Evolutionary conservation across 305 asterid genomes (phyloP), one percentile per base, ranked within the genome.

Genomic region (Ilex paraguariensis): DNA sequence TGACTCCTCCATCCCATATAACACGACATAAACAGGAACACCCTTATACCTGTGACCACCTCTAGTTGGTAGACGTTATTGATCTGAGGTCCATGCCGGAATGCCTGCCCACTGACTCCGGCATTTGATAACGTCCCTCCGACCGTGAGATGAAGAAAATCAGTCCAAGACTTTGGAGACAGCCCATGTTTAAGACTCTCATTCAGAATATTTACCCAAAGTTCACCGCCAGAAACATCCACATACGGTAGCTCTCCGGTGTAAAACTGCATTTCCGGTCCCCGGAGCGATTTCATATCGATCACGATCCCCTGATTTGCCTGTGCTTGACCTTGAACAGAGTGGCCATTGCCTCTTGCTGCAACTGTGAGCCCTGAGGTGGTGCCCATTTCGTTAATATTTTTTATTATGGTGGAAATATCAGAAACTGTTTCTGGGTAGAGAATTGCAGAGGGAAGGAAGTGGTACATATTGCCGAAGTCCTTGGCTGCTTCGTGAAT

Each of bases 81-180:
- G 74, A 90, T 93, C 79, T 90, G 99, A 3, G 97, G 99, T 12
- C 97, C 99, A 61, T 93, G 89, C 50, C 56, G 61, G 76, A 93
- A 90, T 13, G 99, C 99, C 68, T 93, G 97, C 40, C 99, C 97
- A 36, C 99, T 93, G 62, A 93, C 79, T 44, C 99, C 99, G 5
- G 95, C 99, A 60, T 90, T 86, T 4, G 98, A 93, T 65, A 90
- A 69, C 30, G 98, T 93, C 10, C 98, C 98, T 6, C 99, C 99
- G n/a, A 90, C 95, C 0, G 97, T 87, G 21, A 93, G 91, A 73
- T 83, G 95, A 65, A 93, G 92, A 76, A 90, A 93, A 72, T 90
- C 96, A 1, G 97, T 93, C 97, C 99, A 93, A 4, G 99, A 93
- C 64, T 81, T 84, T 13, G 99, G 99, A 0, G 99, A 52, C 13